A percentile compares a stretch with the other conserved stretches of the same genome.
phyloP scores from a whole-genome alignment of 2,329 filamentous ascomycete species.

The Fusarium longipes region DNA sequence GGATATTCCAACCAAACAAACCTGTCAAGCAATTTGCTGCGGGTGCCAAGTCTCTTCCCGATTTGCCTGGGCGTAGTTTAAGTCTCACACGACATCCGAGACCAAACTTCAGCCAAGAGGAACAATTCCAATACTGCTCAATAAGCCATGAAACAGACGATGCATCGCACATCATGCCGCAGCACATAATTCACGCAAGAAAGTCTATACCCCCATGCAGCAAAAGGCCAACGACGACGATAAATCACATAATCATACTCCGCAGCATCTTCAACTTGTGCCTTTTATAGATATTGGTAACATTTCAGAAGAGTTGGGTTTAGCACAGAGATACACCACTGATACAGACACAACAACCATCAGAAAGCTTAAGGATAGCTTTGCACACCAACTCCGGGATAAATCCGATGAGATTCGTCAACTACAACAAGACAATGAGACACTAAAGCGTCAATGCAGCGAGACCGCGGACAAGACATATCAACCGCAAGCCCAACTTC shows the following conservation, averaged over 20 bases:
- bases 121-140: not conserved
- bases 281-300: not conserved
- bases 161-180: not conserved
- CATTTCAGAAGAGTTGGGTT: not conserved
- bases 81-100: not conserved
- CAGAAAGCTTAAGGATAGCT: not conserved
- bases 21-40: not conserved
- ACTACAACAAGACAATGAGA: not conserved
- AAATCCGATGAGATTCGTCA: not conserved
- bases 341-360: not conserved
- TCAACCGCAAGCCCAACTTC: not conserved
- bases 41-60: not conserved
- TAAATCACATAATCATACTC: not conserved
- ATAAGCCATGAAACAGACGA: not conserved
- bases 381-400: not conserved
- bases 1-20: not conserved
- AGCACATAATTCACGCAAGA: not conserved
- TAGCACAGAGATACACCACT: not conserved
- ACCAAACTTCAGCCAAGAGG: not conserved
- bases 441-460: not conserved
- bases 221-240: not conserved
- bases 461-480: not conserved
- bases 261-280: not conserved
- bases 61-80: not conserved
- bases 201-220: not conserved